Evolutionary conservation across 805 yeast species (phyloP).

Genomic region (Saturnispora mendoncae): DNA sequence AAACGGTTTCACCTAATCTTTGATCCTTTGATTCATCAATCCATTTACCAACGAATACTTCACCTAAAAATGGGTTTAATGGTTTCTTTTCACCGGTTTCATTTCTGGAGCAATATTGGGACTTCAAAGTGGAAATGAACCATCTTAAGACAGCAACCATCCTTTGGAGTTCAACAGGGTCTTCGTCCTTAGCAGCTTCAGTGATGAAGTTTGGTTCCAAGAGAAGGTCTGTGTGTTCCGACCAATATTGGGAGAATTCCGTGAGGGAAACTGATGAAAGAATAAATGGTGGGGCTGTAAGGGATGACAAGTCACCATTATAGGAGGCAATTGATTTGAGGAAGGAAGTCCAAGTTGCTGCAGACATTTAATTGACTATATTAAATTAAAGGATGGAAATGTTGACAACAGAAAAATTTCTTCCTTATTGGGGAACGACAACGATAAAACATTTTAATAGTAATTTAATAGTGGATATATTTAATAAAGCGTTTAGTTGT

Average conservation of each 20-base stretch:
- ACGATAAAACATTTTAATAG: too few species aligned
- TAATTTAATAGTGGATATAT: too few species aligned
- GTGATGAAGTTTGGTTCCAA: conserved; percentile 54
- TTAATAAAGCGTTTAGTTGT: too few species aligned
- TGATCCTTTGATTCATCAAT: conserved; percentile 39
- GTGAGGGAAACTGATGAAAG: conserved; percentile 80
- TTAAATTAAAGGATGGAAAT: background rate
- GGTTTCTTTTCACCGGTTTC: conserved; percentile 94
- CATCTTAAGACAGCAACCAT: conserved; percentile 78
- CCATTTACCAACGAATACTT: conserved; percentile 89
- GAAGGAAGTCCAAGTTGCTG: conserved; percentile 82
- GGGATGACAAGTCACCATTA: conserved; percentile 85
- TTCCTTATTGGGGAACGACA: too few species aligned
- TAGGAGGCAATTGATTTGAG: conserved; percentile 85
- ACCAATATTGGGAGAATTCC: conserved; percentile 95
- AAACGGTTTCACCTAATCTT: conserved; percentile 62
- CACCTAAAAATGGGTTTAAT: conserved; percentile 92
- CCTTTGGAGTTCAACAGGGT: conserved; percentile 50
- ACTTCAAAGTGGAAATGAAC: conserved; percentile 85
- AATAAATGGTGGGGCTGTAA: conserved; percentile 97
- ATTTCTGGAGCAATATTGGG: conserved; percentile 88
- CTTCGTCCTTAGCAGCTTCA: conserved; percentile 26
- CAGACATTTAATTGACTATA: conserved; percentile 11
- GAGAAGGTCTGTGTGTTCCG: conserved; percentile 80
- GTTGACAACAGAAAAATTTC: too few species aligned